Base-by-base conservation (phyloP, 129 eudicot species). In the Lonicera japonica region DNA sequence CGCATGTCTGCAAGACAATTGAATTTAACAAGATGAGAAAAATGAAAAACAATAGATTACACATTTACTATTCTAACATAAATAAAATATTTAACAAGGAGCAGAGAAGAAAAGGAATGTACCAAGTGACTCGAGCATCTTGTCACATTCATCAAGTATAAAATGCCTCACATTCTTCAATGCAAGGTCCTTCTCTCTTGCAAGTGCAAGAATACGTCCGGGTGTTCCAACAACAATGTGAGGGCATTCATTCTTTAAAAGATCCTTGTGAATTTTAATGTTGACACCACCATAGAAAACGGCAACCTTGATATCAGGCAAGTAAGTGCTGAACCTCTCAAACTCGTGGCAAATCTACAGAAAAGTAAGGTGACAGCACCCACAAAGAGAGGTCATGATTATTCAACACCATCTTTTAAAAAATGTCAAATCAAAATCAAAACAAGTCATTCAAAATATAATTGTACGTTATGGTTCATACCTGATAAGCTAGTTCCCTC, bases 91-190 rank as follows among this genome's bases (percentile, higher is more conserved):
- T 36, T 47, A 29, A 53, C 36, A 52, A 51, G 50, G 7, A 56
- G 61, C 2, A 50, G 51, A 11, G 1, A 50, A 16, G 25, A 56
- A 19, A 51, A 64, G 23, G 20, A n/a, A 61, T 70, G 67, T 84
- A 91, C 96, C 98, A 57, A 91, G 98, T 41, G 98, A 87, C 81
- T 91, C 98, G 12, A 91, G 96, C 98, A 91, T 91, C 85, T 91
- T 91, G 69, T 91, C 98, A 76, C 98, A 91, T 57, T 91, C 96
- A 72, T 91, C 98, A 22, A 91, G 95, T 14, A 91, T 91, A 70
- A 91, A 91, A 78, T 87, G 96, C 77, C 98, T 84, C 65, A 91
- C 98, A 69, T 90, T 84, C 80, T 63, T 91, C 78, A 91, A 60
- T 16, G 83, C 82, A 14, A 91, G 95, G 5, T 84, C 96, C 79